A percentile compares a stretch with the other conserved stretches of the same genome.
These are phyloP conservation scores for Kuraishia borneana DNA, from an alignment of 805 yeast species.

Conservation along the genomic window DNA sequence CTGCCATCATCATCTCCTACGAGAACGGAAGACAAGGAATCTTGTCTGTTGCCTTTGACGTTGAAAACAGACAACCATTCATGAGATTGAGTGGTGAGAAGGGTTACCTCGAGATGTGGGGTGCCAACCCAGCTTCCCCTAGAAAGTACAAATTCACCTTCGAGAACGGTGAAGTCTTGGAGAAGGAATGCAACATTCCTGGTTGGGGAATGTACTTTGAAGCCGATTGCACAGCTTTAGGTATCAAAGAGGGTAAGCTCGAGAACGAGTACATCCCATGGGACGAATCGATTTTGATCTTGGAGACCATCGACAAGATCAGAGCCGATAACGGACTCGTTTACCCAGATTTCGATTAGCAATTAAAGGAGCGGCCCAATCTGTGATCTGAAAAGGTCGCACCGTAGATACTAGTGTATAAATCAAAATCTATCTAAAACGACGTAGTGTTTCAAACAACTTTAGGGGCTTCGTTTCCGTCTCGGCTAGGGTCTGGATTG, in stretches of 20 bases:
- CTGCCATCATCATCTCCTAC: slow-evolving; percentile 25
- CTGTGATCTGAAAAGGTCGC: too few relatives aligned
- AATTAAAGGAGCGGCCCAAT: too few relatives aligned
- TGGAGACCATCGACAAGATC: slow-evolving; percentile 35
- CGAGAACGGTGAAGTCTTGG: slow-evolving; percentile 15
- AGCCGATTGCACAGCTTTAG: slow-evolving; percentile 41
- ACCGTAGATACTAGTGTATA: too few relatives aligned
- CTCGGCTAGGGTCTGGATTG: too few relatives aligned
- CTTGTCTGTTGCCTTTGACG: slow-evolving; percentile 15
- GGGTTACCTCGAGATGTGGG: slow-evolving; percentile 9
- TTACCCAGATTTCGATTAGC: slow-evolving; percentile 13
- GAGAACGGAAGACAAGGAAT: slow-evolving; percentile 30
- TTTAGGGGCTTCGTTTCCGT: too few relatives aligned
- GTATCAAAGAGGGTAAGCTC: slow-evolving; percentile 25
- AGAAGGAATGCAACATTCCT: slow-evolving; percentile 21
- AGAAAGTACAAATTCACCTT: slow-evolving; percentile 19
- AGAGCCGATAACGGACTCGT: slow-evolving; percentile 30
- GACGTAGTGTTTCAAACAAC: too few relatives aligned
- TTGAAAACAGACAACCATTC: slow-evolving; percentile 6
- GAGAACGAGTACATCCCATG: slow-evolving; percentile 26
- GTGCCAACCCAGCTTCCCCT: slow-evolving; percentile 13
- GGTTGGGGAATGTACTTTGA: slow-evolving; percentile 43
- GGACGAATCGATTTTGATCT: slow-evolving; percentile 33
- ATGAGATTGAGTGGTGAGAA: slow-evolving; percentile 9
- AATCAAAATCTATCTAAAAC: too few relatives aligned